Conservation (phyloP, 1,284 basidiomycete species). For the Trametes pubescens region DNA sequence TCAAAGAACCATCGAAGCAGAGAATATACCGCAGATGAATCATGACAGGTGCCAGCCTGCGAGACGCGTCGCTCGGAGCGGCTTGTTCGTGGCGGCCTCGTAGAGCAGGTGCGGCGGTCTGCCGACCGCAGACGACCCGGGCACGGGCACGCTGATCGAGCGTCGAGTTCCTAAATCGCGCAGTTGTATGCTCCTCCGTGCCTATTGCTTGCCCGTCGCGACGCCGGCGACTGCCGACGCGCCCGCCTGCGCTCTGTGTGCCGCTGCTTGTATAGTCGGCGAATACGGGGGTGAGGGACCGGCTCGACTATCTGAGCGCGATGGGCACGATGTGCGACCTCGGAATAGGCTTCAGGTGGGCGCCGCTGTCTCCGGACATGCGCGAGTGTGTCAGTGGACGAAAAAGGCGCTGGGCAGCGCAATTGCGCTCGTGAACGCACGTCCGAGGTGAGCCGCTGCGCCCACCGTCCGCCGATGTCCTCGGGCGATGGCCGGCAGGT, state of each 20-base stretch:
- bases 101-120: conserved; percentile 44
- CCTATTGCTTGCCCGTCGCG: conserved; percentile 38
- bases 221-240: conserved; percentile 43
- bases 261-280: conserved; percentile 27
- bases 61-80: too few relatives aligned
- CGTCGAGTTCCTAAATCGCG: conserved; percentile 39
- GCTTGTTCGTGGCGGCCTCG: conserved; percentile 39
- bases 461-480: conserved; percentile 39
- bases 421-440: conserved; percentile 45
- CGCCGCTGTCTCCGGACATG: conserved; percentile 41
- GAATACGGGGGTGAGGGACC: conserved; percentile 8
- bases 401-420: conserved; percentile 43
- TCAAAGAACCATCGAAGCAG: too few relatives aligned
- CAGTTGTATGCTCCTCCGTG: conserved; percentile 40
- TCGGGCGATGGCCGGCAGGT: conserved; percentile 44
- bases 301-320: conserved; percentile 40
- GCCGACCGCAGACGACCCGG: conserved; percentile 27
- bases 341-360: conserved; percentile 41
- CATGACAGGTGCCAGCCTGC: too few relatives aligned
- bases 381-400: conserved; percentile 38
- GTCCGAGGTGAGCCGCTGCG: conserved; percentile 41
- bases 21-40: too few relatives aligned
- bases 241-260: conserved; percentile 40
- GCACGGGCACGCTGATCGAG: conserved; percentile 39
- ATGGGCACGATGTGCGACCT: conserved; percentile 46